Evolutionary conservation across 208 protist genomes (phyloP), one percentile per base, ranked within the genome.

Genomic region (Acanthamoeba healyi): DNA sequence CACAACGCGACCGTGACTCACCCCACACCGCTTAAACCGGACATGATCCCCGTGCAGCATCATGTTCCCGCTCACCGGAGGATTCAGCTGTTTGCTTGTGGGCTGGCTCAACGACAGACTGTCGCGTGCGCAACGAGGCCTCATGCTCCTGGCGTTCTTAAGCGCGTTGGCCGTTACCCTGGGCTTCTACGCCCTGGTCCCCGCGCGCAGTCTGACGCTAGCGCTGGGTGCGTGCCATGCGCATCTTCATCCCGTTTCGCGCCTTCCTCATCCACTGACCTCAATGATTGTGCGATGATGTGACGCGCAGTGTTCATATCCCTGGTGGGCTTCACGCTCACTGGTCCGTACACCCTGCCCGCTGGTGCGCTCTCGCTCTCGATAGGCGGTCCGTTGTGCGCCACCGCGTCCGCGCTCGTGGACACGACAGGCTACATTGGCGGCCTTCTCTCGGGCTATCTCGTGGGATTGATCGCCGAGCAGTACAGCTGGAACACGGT

Each of bases 71-170:
- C 84, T 91, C 0, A 91, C n/a, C 42, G 84, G 84, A 6, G 84
- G 84, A 10, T 91, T 91, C 84, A 91, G 84, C 38, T 74, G 84
- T 70, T 24, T 91, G 56, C 26, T 91, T 3, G 56, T 91, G 3
- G 84, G 84, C 3, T 91, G 84, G 84, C 84, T 91, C 51, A 91
- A 91, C 84, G 84, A 91, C 54, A 61, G 29, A 34, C 54, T 91
- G 56, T 51, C 84, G 22, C 51, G 84, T 19, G 54, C 9, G 17
- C 22, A 24, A 15, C 19, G 84, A 14, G 84, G 84, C 44, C 19
- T 91, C 84, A 91, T 91, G 84, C 36, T 91, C 29, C 6, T 91
- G 34, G 61, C 10, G 6, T 74, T 91, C 38, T 24, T 91, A 54
- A n/a, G n/a, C 10, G 44, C 42, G 42, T 44, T 84, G 44, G 44